Evolutionary conservation across 208 protist species (phyloP).

Genomic region (Porcisia deanei): DNA sequence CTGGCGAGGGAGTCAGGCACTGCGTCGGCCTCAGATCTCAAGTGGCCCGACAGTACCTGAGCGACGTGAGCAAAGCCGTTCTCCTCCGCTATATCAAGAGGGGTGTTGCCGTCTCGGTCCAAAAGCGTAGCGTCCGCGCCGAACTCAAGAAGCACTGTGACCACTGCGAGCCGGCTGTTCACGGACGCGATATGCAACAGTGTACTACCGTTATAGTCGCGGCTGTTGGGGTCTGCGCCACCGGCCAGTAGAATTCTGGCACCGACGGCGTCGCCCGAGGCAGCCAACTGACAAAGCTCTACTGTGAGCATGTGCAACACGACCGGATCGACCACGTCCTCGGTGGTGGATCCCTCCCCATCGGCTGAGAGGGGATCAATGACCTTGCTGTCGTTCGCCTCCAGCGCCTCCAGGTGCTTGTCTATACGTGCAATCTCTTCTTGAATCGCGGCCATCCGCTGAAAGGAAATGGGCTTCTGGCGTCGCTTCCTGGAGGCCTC

Average conservation of each 20-base stretch:
- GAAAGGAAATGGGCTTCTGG: constrained; percentile 61
- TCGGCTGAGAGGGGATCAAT: constrained; percentile 3
- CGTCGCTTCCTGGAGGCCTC: constrained; percentile 27
- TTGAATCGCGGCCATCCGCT: constrained; percentile 76
- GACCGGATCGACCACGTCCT: constrained; percentile 48
- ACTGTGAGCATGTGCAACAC: constrained; percentile 75
- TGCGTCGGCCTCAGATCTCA: constrained; percentile 17
- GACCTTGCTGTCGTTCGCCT: constrained; percentile 29
- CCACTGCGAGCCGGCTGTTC: constrained; percentile 55
- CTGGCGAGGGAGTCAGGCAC: constrained; percentile 29
- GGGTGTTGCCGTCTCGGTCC: constrained; percentile 69
- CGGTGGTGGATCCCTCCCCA: constrained; percentile 26
- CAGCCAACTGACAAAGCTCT: constrained; percentile 79
- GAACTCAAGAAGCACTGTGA: constrained; percentile 66
- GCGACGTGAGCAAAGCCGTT: constrained; percentile 55
- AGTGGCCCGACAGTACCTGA: constrained; percentile 41
- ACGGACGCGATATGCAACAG: constrained; percentile 81
- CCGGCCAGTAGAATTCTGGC: constrained; percentile 70
- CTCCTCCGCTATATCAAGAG: constrained; percentile 64
- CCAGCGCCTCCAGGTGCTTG: constrained; percentile 45
- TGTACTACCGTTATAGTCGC: constrained; percentile 81
- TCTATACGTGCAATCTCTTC: constrained; percentile 78
- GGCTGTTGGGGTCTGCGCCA: constrained; percentile 75
- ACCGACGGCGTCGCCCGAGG: constrained; percentile 61
- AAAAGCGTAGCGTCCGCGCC: constrained; percentile 51